phyloP scores from a whole-genome alignment of 208 protist genomes.

The Crithidia expoeki region DNA sequence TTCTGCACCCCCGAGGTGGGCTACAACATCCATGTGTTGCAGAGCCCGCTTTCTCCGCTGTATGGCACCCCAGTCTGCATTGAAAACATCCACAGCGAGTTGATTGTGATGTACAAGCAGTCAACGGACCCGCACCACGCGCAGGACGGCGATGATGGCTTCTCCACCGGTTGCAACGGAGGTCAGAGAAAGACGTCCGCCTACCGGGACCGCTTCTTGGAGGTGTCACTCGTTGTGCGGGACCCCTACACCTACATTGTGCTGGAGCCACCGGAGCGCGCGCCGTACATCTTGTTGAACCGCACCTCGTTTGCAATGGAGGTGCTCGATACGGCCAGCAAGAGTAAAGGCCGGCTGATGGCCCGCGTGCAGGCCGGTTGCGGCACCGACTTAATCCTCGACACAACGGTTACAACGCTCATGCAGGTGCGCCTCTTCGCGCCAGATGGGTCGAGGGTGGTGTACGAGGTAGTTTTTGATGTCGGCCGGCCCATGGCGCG shows the following conservation, averaged over 20 bases:
- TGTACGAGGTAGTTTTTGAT: conserved; percentile 34
- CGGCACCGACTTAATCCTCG: conserved; percentile 51
- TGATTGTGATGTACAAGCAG: conserved; percentile 65
- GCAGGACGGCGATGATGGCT: conserved; percentile 1
- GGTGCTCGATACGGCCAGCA: conserved; percentile 49
- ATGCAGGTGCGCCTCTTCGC: conserved; percentile 32
- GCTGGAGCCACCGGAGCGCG: conserved; percentile 57
- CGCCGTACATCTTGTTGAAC: conserved; percentile 82
- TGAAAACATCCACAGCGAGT: conserved; percentile 75
- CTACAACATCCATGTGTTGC: conserved; percentile 73
- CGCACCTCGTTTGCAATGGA: conserved; percentile 57
- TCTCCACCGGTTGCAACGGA: neutral
- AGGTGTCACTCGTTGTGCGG: conserved; percentile 65
- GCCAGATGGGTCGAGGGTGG: conserved; percentile 6
- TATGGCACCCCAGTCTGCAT: conserved; percentile 73
- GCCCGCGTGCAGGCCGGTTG: conserved; percentile 55
- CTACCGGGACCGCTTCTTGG: conserved; percentile 58
- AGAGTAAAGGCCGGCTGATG: conserved; percentile 57
- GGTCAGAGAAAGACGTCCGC: neutral
- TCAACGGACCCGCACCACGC: neutral
- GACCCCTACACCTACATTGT: conserved; percentile 86
- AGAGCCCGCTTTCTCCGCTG: conserved; percentile 48
- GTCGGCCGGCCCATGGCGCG: conserved; percentile 38
- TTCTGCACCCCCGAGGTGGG: conserved; percentile 48
- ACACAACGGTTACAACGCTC: conserved; percentile 48